Percentiles rank a stretch among this genome's conserved stretches.
Conservation (phyloP, 805 yeast genomes). For the Crinitomyces ghanaensis region DNA sequence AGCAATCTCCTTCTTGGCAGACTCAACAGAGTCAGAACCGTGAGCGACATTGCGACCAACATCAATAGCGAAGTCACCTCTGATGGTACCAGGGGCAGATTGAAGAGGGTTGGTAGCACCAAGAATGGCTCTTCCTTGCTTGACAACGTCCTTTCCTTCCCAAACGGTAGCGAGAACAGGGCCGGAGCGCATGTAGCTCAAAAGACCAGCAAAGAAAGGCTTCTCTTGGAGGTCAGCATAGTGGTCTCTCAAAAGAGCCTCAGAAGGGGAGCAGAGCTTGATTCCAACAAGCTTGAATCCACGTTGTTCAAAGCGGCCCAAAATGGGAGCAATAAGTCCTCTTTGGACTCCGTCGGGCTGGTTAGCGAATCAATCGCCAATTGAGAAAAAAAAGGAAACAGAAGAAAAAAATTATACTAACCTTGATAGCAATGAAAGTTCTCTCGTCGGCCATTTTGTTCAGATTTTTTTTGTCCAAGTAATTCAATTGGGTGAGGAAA, state of each 20-base stretch:
- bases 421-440: constrained; percentile 32
- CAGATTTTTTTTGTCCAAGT: neutral
- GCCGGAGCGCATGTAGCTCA: constrained; percentile 94
- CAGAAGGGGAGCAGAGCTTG: constrained; percentile 82
- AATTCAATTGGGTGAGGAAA: constrained; percentile 1
- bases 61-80: constrained; percentile 98
- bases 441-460: constrained; percentile 22
- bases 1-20: constrained; percentile 89
- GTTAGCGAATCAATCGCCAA: too few species aligned
- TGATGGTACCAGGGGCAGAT: constrained; percentile 98
- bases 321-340: constrained; percentile 82
- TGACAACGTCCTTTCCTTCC: constrained; percentile 99
- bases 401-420: constrained; percentile 16
- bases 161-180: constrained; percentile 98
- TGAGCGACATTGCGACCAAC: constrained; percentile 99
- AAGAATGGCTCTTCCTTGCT: constrained; percentile 93
- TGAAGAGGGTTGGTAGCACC: constrained; percentile 99
- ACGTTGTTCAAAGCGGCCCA: constrained; percentile 90
- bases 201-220: constrained; percentile 97
- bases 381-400: too few species aligned
- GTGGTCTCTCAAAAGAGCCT: constrained; percentile 80
- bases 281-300: constrained; percentile 96
- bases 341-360: constrained; percentile 99
- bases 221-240: constrained; percentile 90
- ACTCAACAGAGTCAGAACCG: constrained; percentile 99